These are phyloP conservation scores for Acmispon strigosus DNA, from an alignment of 306 rosid species.

Conservation along the genomic window DNA sequence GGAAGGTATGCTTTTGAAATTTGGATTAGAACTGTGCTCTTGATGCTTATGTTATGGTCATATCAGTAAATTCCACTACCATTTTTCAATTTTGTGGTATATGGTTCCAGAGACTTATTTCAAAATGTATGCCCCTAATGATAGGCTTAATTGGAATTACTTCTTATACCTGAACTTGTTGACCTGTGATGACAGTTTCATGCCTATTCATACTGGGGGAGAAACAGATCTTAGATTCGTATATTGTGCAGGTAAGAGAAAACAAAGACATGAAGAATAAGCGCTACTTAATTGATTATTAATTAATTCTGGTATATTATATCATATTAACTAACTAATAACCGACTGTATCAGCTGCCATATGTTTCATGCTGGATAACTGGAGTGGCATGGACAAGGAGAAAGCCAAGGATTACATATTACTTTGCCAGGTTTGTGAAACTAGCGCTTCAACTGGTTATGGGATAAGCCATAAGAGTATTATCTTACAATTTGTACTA, in stretches of 20 bases:
- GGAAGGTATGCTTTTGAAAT: slow-evolving; percentile 62
- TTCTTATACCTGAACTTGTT: slow-evolving; percentile 8
- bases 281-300: neutral
- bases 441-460: neutral
- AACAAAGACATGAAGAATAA: neutral
- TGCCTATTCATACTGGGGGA: slow-evolving; percentile 76
- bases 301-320: slow-evolving; percentile 7
- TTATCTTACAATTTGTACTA: neutral
- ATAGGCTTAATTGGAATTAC: slow-evolving; percentile 6
- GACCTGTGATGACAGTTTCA: slow-evolving; percentile 50
- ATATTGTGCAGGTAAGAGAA: slow-evolving; percentile 82
- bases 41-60: neutral
- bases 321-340: slow-evolving; percentile 3
- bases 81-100: neutral
- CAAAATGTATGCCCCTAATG: neutral
- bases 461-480: neutral
- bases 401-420: slow-evolving; percentile 74
- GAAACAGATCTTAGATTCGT: slow-evolving; percentile 87
- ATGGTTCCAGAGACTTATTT: neutral
- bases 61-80: neutral
- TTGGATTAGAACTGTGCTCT: neutral
- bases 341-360: slow-evolving; percentile 57
- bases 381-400: slow-evolving; percentile 98
- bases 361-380: slow-evolving; percentile 69
- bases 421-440: slow-evolving; percentile 75